phyloP scores from a whole-genome alignment of 139 green algal genomes.

The Chlamydomonas incerta region DNA sequence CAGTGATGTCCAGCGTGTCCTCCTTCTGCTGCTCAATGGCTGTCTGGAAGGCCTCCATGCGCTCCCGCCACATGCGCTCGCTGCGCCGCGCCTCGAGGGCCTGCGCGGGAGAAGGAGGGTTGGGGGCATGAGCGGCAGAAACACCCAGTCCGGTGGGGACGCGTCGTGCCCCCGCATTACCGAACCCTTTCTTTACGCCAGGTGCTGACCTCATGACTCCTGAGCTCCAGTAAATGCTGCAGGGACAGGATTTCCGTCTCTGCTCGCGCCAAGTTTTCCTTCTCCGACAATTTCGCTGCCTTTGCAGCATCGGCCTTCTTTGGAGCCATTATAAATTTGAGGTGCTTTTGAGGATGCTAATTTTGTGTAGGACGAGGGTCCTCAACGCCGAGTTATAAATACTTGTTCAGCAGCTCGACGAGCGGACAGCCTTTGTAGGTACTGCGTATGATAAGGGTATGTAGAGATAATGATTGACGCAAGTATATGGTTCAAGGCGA shows the following conservation, averaged over 20 bases:
- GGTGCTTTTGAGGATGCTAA: too few species aligned
- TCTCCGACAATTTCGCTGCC: slow-evolving; percentile 62
- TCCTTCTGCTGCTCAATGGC: slow-evolving; percentile 64
- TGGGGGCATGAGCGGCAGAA: too few species aligned
- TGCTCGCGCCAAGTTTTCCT: slow-evolving; percentile 62
- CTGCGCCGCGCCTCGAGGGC: slow-evolving; percentile 58
- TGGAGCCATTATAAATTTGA: slow-evolving; percentile 41
- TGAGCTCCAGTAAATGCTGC: slow-evolving; percentile 59
- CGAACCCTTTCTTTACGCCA: too few species aligned
- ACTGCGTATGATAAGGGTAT: too few species aligned
- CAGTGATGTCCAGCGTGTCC: slow-evolving; percentile 67
- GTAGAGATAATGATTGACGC: too few species aligned
- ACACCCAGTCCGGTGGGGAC: not conserved
- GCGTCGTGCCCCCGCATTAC: not conserved
- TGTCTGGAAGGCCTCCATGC: slow-evolving; percentile 50
- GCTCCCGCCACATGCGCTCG: slow-evolving; percentile 64
- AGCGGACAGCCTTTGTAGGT: too few species aligned
- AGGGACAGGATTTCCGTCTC: slow-evolving; percentile 64
- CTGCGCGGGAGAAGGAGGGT: slow-evolving; percentile 11
- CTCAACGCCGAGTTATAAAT: too few species aligned
- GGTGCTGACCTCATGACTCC: slow-evolving; percentile 57
- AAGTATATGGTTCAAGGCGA: too few species aligned
- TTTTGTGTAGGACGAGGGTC: too few species aligned
- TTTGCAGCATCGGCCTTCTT: slow-evolving; percentile 60
- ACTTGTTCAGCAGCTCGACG: too few species aligned